Evolutionary conservation across 2,329 filamentous ascomycete species (phyloP), one percentile per base, ranked within the genome.

Genomic region (Fusarium multiceps): DNA sequence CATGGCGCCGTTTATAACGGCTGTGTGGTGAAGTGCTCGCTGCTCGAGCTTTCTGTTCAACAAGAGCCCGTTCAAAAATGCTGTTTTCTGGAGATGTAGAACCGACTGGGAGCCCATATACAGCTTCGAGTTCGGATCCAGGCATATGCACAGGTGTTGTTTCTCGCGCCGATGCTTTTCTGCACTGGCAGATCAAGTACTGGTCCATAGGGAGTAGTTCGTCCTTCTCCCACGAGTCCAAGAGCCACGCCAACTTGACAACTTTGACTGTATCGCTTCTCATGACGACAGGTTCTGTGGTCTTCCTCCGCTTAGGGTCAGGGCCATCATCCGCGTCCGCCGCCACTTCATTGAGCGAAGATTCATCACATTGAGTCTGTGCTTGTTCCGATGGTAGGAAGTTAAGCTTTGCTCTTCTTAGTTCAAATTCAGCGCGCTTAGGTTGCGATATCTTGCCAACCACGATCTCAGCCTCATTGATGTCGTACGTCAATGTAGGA

Each of bases 351-450:
- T 20, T 14, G 18, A 14, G 8, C 13, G 21, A 45, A 23, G 51
- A 16, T 30, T 32, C 42, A 18, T 48, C 45, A 13, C 11, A 40
- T n/a, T 23, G 34, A 34, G 32, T 28, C n/a, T 47, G 64, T 9
- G 49, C 21, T 14, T 62, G 57, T 21, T 57, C 41, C 28, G 75
- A 25, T 9, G 76, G 87, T 57, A 87, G 83, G 0, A 89, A 89
- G 42, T 80, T 77, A 4, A 97, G 72, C 16, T 89, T 90, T 47
- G 88, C 86, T 9, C 88, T 86, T 55, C 93, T 86, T 65, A 98
- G 82, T 79, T 98, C 95, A 72, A 97, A 90, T 48, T 87, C 84
- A 1, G 93, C 93, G 20, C 95, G 87, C 73, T 89, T 86, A 69
- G 88, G 90, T 58, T 88, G 90, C 1, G 85, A 84, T 34, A 97